A percentile compares a stretch with the other conserved stretches of the same genome.
phyloP scores from a whole-genome alignment of 1,284 basidiomycete species.

The Trichosporon faecale region DNA sequence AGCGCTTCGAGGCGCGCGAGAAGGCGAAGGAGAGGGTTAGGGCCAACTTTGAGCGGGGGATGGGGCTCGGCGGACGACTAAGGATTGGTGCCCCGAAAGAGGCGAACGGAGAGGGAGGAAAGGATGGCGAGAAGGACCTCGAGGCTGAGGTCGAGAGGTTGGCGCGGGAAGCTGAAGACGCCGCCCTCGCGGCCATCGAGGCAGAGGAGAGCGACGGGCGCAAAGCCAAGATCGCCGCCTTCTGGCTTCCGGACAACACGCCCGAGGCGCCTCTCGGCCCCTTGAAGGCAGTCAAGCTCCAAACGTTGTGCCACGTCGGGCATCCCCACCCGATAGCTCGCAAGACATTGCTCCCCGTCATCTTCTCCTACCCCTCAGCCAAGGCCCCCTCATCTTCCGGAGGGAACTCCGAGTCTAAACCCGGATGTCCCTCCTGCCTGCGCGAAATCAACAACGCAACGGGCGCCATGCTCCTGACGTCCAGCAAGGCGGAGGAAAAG shows the following conservation, averaged over 20 bases:
- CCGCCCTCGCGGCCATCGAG: constrained; percentile 74
- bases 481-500: constrained; percentile 25
- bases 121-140: constrained; percentile 54
- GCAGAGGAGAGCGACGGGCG: constrained; percentile 73
- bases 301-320: constrained; percentile 76
- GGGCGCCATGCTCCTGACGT: constrained; percentile 61
- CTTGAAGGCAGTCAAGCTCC: constrained; percentile 74
- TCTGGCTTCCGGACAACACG: constrained; percentile 86
- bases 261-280: constrained; percentile 65
- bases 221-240: constrained; percentile 83
- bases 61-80: constrained; percentile 54
- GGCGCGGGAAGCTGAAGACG: constrained; percentile 75
- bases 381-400: not conserved
- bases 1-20: constrained; percentile 62
- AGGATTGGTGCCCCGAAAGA: not conserved
- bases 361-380: constrained; percentile 61
- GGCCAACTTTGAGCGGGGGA: constrained; percentile 75
- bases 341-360: constrained; percentile 71
- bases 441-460: constrained; percentile 74
- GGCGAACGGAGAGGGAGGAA: not conserved
- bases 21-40: constrained; percentile 80
- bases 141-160: constrained; percentile 68
- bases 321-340: constrained; percentile 62
- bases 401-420: constrained; percentile 36
- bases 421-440: constrained; percentile 86